Evolutionary conservation across 2,329 filamentous ascomycete species (phyloP).

Genomic region (Bipolaris victoriae): DNA sequence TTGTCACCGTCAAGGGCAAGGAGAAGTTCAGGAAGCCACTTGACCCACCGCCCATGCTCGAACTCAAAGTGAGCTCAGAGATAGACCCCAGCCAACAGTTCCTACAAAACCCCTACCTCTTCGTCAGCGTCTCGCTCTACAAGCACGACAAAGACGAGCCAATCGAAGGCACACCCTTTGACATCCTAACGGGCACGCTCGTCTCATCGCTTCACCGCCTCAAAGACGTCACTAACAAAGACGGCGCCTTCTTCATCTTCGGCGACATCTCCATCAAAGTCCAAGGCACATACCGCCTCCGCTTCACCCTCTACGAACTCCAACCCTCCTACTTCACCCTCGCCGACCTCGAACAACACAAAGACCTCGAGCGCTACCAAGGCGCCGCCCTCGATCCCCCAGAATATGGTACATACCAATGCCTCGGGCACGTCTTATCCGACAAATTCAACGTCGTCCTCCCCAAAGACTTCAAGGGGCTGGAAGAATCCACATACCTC

Average conservation of each 20-base stretch:
- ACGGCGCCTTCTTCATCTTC: constrained; percentile 90
- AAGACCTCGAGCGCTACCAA: not conserved
- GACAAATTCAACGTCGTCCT: constrained; percentile 69
- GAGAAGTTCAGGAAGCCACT: constrained; percentile 87
- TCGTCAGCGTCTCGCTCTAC: constrained; percentile 64
- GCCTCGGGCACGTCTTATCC: constrained; percentile 61
- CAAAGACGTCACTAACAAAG: constrained; percentile 76
- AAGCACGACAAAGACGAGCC: constrained; percentile 56
- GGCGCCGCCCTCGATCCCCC: not conserved
- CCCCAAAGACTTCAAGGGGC: constrained; percentile 76
- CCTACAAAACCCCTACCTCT: constrained; percentile 69
- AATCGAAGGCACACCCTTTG: constrained; percentile 46
- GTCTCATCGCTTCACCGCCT: constrained; percentile 82
- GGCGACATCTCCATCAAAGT: constrained; percentile 81
- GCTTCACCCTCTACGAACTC: constrained; percentile 74
- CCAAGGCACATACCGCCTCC: constrained; percentile 73
- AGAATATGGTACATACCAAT: constrained; percentile 47
- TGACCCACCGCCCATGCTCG: constrained; percentile 84
- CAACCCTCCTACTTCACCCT: constrained; percentile 37
- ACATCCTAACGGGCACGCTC: constrained; percentile 70
- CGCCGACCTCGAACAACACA: not conserved
- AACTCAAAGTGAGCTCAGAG: constrained; percentile 63
- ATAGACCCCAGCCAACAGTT: constrained; percentile 66
- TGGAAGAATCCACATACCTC: constrained; percentile 80
- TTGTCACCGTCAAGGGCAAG: constrained; percentile 70